Conservation (phyloP, 2,329 filamentous ascomycete genomes). For the Thielaviopsis euricoi region DNA sequence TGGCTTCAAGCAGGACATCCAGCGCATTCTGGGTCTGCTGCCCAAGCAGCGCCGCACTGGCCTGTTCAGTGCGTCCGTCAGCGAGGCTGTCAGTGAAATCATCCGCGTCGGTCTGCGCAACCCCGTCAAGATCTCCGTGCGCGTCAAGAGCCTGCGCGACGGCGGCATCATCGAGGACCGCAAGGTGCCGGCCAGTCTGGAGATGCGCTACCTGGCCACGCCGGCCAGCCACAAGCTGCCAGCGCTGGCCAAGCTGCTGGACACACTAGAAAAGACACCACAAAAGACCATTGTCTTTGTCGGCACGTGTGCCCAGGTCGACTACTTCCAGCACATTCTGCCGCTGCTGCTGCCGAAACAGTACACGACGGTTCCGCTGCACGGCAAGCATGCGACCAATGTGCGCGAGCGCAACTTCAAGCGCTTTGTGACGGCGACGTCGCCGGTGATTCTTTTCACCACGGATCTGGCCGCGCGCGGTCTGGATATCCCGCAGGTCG, state of each 20-base stretch:
- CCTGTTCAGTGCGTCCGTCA: slow-evolving; percentile 89
- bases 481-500: slow-evolving; percentile 80
- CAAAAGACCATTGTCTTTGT: slow-evolving; percentile 83
- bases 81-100: slow-evolving; percentile 83
- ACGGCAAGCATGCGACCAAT: slow-evolving; percentile 81
- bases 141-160: slow-evolving; percentile 58
- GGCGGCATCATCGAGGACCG: slow-evolving; percentile 60
- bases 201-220: slow-evolving; percentile 69
- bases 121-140: slow-evolving; percentile 86
- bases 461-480: slow-evolving; percentile 86
- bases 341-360: slow-evolving; percentile 51
- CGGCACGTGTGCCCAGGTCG: slow-evolving; percentile 84
- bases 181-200: slow-evolving; percentile 77
- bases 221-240: slow-evolving; percentile 69
- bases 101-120: slow-evolving; percentile 85
- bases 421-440: slow-evolving; percentile 57
- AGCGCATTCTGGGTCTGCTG: slow-evolving; percentile 65
- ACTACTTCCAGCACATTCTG: slow-evolving; percentile 78
- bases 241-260: slow-evolving; percentile 52
- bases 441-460: slow-evolving; percentile 69
- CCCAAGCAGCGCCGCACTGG: slow-evolving; percentile 91
- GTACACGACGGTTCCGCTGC: slow-evolving; percentile 61
- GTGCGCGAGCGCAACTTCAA: slow-evolving; percentile 79
- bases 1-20: slow-evolving; percentile 82
- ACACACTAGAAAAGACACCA: slow-evolving; percentile 52